phyloP scores from a whole-genome alignment of 495 filamentous ascomycete genomes.

The Podospora appendiculata region DNA sequence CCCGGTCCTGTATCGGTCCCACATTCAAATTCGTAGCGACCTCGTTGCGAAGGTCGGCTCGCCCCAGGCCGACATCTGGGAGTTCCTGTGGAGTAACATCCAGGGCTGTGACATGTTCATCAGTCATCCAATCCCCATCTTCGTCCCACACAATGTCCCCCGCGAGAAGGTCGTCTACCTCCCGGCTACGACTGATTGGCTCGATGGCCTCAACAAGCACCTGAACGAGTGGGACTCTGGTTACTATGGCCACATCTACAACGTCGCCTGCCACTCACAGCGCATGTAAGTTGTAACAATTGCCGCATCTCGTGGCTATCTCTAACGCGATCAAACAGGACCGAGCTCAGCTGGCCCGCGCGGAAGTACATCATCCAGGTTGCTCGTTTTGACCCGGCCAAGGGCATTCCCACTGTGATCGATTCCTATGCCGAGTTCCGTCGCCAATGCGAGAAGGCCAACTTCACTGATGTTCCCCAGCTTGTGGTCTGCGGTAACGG shows the following conservation, averaged over 20 bases:
- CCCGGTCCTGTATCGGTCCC: conserved; percentile 73
- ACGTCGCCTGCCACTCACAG: conserved; percentile 51
- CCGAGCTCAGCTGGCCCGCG: conserved; percentile 58
- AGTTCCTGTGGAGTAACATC: conserved; percentile 67
- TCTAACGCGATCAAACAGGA: conserved; percentile 31
- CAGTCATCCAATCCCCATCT: conserved; percentile 70
- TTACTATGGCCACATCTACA: conserved; percentile 73
- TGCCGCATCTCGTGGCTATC: neutral
- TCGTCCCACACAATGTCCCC: conserved; percentile 66
- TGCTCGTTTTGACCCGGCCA: conserved; percentile 80
- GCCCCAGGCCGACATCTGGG: conserved; percentile 70
- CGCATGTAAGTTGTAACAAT: conserved; percentile 37
- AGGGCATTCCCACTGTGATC: conserved; percentile 76
- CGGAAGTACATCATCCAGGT: conserved; percentile 77
- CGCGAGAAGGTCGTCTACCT: conserved; percentile 64
- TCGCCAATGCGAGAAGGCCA: conserved; percentile 41
- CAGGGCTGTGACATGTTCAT: conserved; percentile 72
- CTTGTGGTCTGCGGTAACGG: conserved; percentile 71
- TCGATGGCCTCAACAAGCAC: conserved; percentile 80
- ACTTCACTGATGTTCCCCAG: conserved; percentile 52
- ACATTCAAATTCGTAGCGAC: conserved; percentile 80
- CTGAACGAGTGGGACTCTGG: conserved; percentile 66
- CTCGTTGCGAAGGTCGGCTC: conserved; percentile 53
- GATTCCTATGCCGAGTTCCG: conserved; percentile 72
- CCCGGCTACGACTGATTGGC: conserved; percentile 83